Evolutionary conservation across 305 asterid genomes (phyloP).

Genomic region (Fraxinus floribunda): DNA sequence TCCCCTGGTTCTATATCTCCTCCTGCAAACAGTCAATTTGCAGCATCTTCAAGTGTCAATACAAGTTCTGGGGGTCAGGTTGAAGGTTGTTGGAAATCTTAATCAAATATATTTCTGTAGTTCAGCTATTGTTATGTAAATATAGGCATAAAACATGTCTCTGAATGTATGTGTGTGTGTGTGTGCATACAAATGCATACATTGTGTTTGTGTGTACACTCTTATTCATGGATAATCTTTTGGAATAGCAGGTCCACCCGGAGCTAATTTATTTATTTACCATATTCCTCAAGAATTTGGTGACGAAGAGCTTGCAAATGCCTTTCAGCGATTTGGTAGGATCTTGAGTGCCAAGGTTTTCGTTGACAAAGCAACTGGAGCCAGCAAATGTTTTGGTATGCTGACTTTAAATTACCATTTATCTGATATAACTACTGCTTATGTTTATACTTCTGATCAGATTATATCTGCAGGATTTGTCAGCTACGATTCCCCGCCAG

Average conservation of each 20-base stretch:
- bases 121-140: background rate
- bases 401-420: conserved; percentile 8
- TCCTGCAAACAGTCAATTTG: conserved; percentile 53
- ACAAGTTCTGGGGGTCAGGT: conserved; percentile 63
- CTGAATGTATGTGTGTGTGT: background rate
- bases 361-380: conserved; percentile 80
- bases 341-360: conserved; percentile 88
- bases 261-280: conserved; percentile 90
- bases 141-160: background rate
- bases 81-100: conserved; percentile 59
- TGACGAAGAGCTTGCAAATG: conserved; percentile 76
- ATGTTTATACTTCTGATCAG: conserved; percentile 11
- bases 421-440: background rate
- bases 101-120: conserved; percentile 6
- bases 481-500: conserved; percentile 74
- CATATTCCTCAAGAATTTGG: conserved; percentile 96
- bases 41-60: conserved; percentile 76
- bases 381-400: conserved; percentile 93
- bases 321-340: conserved; percentile 75
- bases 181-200: background rate
- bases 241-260: conserved; percentile 75
- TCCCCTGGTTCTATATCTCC: conserved; percentile 56
- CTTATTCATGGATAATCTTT: conserved; percentile 26
- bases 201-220: background rate
- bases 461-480: conserved; percentile 68